phyloP scores from a whole-genome alignment of 2,329 filamentous ascomycete genomes.

The Stagonosporopsis chrysanthemi region DNA sequence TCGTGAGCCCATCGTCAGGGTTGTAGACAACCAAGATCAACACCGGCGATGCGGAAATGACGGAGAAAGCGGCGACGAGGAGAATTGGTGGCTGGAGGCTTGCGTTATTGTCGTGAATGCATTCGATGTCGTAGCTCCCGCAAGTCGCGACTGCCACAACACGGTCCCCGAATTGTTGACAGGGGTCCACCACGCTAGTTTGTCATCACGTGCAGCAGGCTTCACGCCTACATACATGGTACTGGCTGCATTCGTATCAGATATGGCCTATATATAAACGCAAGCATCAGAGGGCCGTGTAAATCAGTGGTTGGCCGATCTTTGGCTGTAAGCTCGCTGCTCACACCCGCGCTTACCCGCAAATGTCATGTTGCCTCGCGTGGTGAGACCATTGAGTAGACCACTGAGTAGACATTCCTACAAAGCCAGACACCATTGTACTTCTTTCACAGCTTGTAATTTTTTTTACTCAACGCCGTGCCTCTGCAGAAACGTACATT shows the following conservation, averaged over 20 bases:
- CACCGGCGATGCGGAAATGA: neutral
- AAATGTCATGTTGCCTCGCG: neutral
- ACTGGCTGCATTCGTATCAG: neutral
- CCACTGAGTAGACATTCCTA: neutral
- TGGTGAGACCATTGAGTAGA: neutral
- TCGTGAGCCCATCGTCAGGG: conserved; percentile 65
- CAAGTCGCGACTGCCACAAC: conserved; percentile 44
- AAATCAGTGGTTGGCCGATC: neutral
- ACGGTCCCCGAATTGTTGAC: conserved; percentile 34
- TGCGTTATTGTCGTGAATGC: conserved; percentile 29
- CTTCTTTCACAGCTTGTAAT: no score
- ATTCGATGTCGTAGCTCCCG: conserved; percentile 32
- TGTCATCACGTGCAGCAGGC: conserved; percentile 36
- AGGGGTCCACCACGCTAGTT: conserved; percentile 30
- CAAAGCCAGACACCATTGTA: neutral
- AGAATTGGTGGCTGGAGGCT: conserved; percentile 3
- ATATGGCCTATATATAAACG: neutral
- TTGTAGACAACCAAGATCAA: neutral
- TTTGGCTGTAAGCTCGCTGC: neutral
- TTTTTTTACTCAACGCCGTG: neutral
- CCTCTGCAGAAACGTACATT: neutral
- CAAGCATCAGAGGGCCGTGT: neutral
- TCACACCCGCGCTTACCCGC: neutral
- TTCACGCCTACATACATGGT: neutral
- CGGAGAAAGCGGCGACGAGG: neutral